Evolutionary conservation across 768 basidiomycete genomes (phyloP), one percentile per base, ranked within the genome.

Genomic region (button mushroom (Agaricus bisporus)): DNA sequence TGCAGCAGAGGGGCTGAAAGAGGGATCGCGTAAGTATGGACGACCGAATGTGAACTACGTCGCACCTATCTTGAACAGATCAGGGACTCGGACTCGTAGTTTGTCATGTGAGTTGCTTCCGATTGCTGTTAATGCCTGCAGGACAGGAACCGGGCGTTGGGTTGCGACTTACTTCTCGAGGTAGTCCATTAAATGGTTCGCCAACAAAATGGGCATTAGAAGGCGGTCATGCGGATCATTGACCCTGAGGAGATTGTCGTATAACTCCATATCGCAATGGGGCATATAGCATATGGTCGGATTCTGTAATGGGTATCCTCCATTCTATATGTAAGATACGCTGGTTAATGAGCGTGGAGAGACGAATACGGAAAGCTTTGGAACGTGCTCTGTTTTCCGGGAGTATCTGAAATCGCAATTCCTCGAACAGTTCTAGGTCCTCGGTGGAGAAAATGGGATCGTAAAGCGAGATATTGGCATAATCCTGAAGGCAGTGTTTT

Each of bases 271-370:
- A 61, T 87, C 85, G 64, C 88, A 89, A 66, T 90, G 88, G 18
- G 86, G 88, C 86, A 89, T 88, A 69, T 80, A 88, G 50, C 83
- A 70, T 51, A 91, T 71, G 44, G 85, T 87, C 58, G 82, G 80
- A 18, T 52, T 61, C 29, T 64, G 55, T 32, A 74, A 54, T 26
- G 62, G 53, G 59, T 75, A 68, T 38, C 58, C 60, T 39, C 63
- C 70, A 47, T 68, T 65, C 75, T 74, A 58, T 45, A 57, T 22
- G 22, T 59, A 28, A 38, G 26, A 54, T 8, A n/a, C 17, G 20
- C 22, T 44, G 41, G 38, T 45, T 20, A 51, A 46, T 48, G 9
- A 26, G 41, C n/a, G 35, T 43, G 48, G 41, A 17, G 39, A 35
- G 43, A 55, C 12, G 18, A 49, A 38, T 57, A 60, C 58, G 58